phyloP scores from a whole-genome alignment of 192 early-diverging fungal genomes.

The Linnemannia hyalina region DNA sequence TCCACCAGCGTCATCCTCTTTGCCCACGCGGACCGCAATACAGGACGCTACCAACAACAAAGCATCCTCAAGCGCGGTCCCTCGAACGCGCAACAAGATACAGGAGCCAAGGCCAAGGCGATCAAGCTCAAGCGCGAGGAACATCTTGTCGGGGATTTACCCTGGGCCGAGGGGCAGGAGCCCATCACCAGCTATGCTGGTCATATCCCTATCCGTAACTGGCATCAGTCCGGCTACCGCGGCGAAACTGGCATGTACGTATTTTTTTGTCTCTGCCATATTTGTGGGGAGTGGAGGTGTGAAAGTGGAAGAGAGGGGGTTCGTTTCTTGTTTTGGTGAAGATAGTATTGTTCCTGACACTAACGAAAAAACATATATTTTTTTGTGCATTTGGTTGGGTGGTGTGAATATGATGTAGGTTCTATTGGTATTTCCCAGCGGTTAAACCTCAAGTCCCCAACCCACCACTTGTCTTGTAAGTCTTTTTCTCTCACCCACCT shows the following conservation, averaged over 20 bases:
- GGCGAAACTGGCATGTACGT: constrained; percentile 58
- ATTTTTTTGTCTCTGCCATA: not conserved
- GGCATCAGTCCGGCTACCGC: constrained; percentile 53
- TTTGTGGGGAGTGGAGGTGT: not conserved
- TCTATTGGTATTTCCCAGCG: constrained; percentile 88
- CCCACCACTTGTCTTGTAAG: constrained; percentile 77
- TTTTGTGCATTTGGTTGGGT: not conserved
- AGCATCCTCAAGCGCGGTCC: not conserved
- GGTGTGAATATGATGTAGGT: constrained; percentile 42
- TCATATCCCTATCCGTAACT: constrained; percentile 68
- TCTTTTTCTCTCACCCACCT: not conserved
- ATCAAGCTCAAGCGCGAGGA: constrained; percentile 30
- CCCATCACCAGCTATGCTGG: constrained; percentile 73
- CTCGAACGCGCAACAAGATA: not conserved
- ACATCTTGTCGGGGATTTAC: constrained; percentile 37
- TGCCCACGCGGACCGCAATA: not conserved
- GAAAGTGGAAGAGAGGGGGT: not conserved
- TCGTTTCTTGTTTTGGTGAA: not conserved
- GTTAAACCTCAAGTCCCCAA: constrained; percentile 66
- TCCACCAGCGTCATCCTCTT: constrained; percentile 8
- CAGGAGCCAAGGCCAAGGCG: not conserved
- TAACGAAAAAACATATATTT: not conserved
- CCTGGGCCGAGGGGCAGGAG: constrained; percentile 61
- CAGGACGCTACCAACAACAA: not conserved
- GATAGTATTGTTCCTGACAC: not conserved